Evolutionary conservation across 495 filamentous ascomycete genomes (phyloP), one percentile per base, ranked within the genome.

Genomic region (Aspergillus baeticus): DNA sequence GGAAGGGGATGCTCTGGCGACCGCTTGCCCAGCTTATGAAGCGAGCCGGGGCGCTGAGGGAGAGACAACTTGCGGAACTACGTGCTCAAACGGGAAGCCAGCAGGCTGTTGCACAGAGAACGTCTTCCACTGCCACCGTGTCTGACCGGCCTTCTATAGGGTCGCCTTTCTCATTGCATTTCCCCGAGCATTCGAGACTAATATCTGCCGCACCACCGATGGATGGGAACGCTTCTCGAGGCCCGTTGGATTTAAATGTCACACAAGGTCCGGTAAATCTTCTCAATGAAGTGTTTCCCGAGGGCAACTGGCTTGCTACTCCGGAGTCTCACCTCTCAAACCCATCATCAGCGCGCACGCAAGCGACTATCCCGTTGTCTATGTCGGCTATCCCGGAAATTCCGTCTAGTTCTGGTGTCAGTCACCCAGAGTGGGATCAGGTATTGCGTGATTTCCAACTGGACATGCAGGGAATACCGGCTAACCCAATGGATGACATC

Each of bases 1-100:
- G 78, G 59, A 82, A 80, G 36, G 82, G 81, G 10, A 84, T 82
- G 66, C 75, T 95, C 0, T 96, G 90, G 89, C 75, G 84, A 14
- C 89, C 89, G 0, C 71, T 96, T 37, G 78, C 76, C 17, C 88
- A 87, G 51, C 72, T 95, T 14, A 86, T 89, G 76, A 77, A 83
- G 45, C 86, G 86, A 67, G 88, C 90, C 21, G 47, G 63, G 10
- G 66, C 69, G 11, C 66, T 62, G 26, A 65, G 74, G 47, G 56
- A 57, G 7, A 72, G 69, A 39, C 68, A 73, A 39, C 58, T 63
- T 29, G 66, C 69, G 33, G 69, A 73, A 49, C 58, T 71, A 21
- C 55, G 55, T 11, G 17, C 53, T 49, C 65, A 68, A 13, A 63
- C 56, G 35, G 67, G 62, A 10, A 51, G 58, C 3, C 51, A 51